A percentile compares a stretch with the other conserved stretches of the same genome.
Evolutionary conservation across 371 early-diverging fungal species (phyloP).

Genomic region (Apophysomyces ossiformis): DNA sequence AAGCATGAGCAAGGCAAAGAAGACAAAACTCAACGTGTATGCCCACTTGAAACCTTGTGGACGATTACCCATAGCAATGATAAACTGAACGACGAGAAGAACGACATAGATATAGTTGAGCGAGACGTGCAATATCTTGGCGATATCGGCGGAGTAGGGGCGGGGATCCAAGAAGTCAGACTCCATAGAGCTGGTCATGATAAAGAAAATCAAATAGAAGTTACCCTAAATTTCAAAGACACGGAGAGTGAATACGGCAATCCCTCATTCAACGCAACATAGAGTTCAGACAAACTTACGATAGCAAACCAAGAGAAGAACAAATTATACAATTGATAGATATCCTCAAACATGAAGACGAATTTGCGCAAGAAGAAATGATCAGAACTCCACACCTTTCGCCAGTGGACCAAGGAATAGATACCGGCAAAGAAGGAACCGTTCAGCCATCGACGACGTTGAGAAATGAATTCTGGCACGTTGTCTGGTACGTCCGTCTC

Average conservation of each 20-base stretch:
- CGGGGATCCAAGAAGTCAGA: conserved; percentile 21
- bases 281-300: conserved; percentile 36
- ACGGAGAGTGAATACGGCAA: background rate
- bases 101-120: conserved; percentile 63
- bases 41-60: conserved; percentile 69
- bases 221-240: conserved; percentile 49
- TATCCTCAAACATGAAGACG: conserved; percentile 63
- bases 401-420: conserved; percentile 57
- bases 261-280: background rate
- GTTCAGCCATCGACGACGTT: conserved; percentile 88
- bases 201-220: conserved; percentile 76
- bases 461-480: conserved; percentile 80
- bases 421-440: conserved; percentile 74
- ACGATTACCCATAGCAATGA: conserved; percentile 79
- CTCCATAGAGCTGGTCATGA: conserved; percentile 55
- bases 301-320: conserved; percentile 77
- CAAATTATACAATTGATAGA: conserved; percentile 61
- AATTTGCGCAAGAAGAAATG: conserved; percentile 65
- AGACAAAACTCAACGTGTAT: conserved; percentile 50
- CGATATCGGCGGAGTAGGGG: conserved; percentile 50
- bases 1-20: conserved; percentile 59
- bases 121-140: conserved; percentile 37
- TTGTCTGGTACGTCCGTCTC: conserved; percentile 84
- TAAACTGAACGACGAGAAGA: conserved; percentile 66
- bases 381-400: conserved; percentile 60